Conservation (phyloP, 306 rosid species). For the Fragaria iinumae region DNA sequence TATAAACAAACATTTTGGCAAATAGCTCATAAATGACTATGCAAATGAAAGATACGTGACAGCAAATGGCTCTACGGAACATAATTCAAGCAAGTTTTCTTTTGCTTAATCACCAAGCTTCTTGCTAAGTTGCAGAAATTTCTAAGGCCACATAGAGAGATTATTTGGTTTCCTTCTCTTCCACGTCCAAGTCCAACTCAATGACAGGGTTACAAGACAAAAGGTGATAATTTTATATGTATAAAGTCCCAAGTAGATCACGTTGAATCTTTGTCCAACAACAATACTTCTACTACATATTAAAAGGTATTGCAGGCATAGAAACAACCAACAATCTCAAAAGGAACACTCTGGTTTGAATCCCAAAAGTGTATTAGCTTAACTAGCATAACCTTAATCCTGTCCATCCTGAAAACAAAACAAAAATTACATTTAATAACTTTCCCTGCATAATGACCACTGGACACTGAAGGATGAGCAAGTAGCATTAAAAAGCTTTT, state of each 20-base stretch:
- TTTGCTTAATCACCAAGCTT: not conserved
- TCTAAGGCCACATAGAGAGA: not conserved
- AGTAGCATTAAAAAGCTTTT: too few relatives aligned
- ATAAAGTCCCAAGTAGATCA: constrained; percentile 9
- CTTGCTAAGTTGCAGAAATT: not conserved
- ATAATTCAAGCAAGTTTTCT: not conserved
- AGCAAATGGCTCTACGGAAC: not conserved
- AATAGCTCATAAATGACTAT: not conserved
- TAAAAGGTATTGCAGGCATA: constrained; percentile 12
- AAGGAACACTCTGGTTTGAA: constrained; percentile 22
- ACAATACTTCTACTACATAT: constrained; percentile 22
- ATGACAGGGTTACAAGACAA: constrained; percentile 18
- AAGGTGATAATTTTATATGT: constrained; percentile 9
- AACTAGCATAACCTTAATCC: constrained; percentile 27
- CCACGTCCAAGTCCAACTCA: not conserved
- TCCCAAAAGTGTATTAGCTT: constrained; percentile 14
- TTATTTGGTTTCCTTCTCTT: constrained; percentile 15
- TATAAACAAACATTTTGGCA: not conserved
- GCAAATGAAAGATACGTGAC: not conserved
- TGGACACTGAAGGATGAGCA: too few relatives aligned
- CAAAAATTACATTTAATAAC: constrained; percentile 5
- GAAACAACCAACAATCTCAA: constrained; percentile 7
- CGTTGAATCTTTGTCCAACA: constrained; percentile 22
- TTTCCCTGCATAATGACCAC: not conserved
- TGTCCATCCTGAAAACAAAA: constrained; percentile 28